phyloP scores from a whole-genome alignment of 495 filamentous ascomycete genomes.

The Hypomontagnella monticulosa region DNA sequence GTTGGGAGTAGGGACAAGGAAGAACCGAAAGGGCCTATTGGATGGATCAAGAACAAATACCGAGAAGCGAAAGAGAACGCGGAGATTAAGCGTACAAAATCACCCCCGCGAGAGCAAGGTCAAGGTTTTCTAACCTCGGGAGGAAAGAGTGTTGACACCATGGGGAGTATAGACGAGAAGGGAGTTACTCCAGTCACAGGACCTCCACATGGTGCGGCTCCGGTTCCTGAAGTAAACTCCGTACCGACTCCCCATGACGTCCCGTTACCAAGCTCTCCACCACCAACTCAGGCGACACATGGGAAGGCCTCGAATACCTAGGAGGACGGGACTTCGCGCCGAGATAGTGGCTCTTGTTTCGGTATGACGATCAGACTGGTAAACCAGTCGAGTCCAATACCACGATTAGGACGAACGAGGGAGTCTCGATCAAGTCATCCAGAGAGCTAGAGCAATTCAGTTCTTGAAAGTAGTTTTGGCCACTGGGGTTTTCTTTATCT shows the following conservation, averaged over 20 bases:
- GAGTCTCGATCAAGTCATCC: slow-evolving; percentile 1
- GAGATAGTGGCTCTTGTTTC: slow-evolving; percentile 17
- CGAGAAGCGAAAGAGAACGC: slow-evolving; percentile 76
- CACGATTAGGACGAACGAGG: slow-evolving; percentile 1
- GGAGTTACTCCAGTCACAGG: slow-evolving; percentile 8
- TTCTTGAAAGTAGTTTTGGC: slow-evolving; percentile 13
- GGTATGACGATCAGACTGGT: slow-evolving; percentile 36
- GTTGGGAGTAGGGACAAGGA: slow-evolving; percentile 57
- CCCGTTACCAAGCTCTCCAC: slow-evolving; percentile 33
- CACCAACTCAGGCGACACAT: slow-evolving; percentile 33
- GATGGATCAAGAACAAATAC: slow-evolving; percentile 87
- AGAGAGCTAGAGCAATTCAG: slow-evolving; percentile 8
- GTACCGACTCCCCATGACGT: slow-evolving; percentile 35
- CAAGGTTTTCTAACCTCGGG: slow-evolving; percentile 43
- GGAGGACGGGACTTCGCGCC: slow-evolving; percentile 28
- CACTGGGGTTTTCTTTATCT: slow-evolving; percentile 10
- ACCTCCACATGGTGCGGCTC: slow-evolving; percentile 7
- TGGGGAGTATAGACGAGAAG: slow-evolving; percentile 45
- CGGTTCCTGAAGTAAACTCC: slow-evolving; percentile 12
- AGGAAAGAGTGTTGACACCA: slow-evolving; percentile 57
- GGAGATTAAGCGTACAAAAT: slow-evolving; percentile 64
- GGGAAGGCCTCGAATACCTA: slow-evolving; percentile 38
- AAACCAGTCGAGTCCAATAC: slow-evolving; percentile 2
- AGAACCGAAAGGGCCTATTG: slow-evolving; percentile 75
- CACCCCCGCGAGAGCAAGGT: slow-evolving; percentile 53